Conservation (phyloP, 345 rosid genomes). For the Alliaria petiolata region DNA sequence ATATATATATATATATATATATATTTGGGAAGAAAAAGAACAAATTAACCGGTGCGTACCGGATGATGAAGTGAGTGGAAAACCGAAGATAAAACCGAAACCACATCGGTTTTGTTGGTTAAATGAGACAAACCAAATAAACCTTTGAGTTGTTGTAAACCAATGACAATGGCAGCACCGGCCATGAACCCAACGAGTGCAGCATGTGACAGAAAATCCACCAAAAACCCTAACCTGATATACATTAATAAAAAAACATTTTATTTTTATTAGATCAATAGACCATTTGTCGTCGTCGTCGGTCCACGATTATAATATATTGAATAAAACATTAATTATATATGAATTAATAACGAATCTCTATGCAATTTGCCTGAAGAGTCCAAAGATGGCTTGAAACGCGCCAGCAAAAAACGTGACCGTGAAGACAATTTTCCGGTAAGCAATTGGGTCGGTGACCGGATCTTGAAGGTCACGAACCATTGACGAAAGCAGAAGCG, state of each 20-base stretch:
- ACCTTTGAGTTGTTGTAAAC: slow-evolving; percentile 85
- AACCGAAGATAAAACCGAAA: slow-evolving; percentile 69
- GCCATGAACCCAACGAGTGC: slow-evolving; percentile 88
- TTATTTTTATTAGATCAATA: background rate
- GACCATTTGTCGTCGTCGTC: background rate
- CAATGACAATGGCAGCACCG: slow-evolving; percentile 85
- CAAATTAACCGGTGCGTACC: slow-evolving; percentile 30
- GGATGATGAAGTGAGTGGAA: slow-evolving; percentile 50
- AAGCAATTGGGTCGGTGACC: slow-evolving; percentile 51
- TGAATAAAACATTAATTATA: too few relatives aligned
- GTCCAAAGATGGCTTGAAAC: slow-evolving; percentile 69
- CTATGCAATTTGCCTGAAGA: slow-evolving; percentile 47
- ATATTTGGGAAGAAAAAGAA: background rate
- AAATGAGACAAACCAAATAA: slow-evolving; percentile 70
- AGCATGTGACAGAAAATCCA: slow-evolving; percentile 88
- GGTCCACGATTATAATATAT: background rate
- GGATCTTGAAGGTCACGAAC: slow-evolving; percentile 53
- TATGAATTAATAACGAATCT: slow-evolving; percentile 6
- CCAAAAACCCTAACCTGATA: slow-evolving; percentile 82
- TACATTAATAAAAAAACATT: background rate
- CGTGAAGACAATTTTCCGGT: slow-evolving; percentile 59
- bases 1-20: too few relatives aligned
- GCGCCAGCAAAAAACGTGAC: slow-evolving; percentile 77
- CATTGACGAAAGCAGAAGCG: slow-evolving; percentile 62
- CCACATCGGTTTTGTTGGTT: slow-evolving; percentile 67